Evolutionary conservation across 768 basidiomycete species (phyloP).

Genomic region (Russula ochroleuca): DNA sequence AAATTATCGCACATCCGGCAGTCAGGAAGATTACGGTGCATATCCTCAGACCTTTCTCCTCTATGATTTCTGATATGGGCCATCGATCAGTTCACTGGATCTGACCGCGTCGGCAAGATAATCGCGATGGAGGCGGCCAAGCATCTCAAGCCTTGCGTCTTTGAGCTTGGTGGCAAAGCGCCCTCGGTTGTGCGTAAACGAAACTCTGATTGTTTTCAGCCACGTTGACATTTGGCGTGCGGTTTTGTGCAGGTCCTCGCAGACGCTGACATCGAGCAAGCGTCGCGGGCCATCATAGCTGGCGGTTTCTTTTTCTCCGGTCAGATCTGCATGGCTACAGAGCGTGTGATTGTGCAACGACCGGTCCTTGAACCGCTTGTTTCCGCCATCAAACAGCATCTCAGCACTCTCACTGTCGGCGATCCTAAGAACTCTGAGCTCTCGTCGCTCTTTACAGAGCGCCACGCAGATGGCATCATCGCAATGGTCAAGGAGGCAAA

Average conservation of each 20-base stretch:
- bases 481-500: slow-evolving; percentile 43
- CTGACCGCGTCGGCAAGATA: slow-evolving; percentile 50
- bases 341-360: slow-evolving; percentile 52
- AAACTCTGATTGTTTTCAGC: not conserved
- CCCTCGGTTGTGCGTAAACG: slow-evolving; percentile 44
- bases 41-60: not conserved
- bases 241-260: slow-evolving; percentile 40
- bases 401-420: slow-evolving; percentile 38
- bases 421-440: slow-evolving; percentile 34
- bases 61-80: not conserved
- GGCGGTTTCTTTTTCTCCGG: slow-evolving; percentile 47
- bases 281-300: slow-evolving; percentile 46
- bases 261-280: slow-evolving; percentile 50
- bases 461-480: slow-evolving; percentile 44
- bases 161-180: slow-evolving; percentile 55
- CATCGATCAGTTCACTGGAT: slow-evolving; percentile 50
- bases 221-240: not conserved
- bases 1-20: slow-evolving; percentile 52
- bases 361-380: slow-evolving; percentile 38
- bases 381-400: slow-evolving; percentile 36
- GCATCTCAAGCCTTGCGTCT: slow-evolving; percentile 50
- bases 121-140: slow-evolving; percentile 53
- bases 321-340: slow-evolving; percentile 56
- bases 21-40: slow-evolving; percentile 52
- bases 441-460: slow-evolving; percentile 42